Percentiles rank a stretch among this genome's conserved stretches.
phyloP scores from a whole-genome alignment of 2,329 filamentous ascomycete genomes.

The Paraconiothyrium sp. region DNA sequence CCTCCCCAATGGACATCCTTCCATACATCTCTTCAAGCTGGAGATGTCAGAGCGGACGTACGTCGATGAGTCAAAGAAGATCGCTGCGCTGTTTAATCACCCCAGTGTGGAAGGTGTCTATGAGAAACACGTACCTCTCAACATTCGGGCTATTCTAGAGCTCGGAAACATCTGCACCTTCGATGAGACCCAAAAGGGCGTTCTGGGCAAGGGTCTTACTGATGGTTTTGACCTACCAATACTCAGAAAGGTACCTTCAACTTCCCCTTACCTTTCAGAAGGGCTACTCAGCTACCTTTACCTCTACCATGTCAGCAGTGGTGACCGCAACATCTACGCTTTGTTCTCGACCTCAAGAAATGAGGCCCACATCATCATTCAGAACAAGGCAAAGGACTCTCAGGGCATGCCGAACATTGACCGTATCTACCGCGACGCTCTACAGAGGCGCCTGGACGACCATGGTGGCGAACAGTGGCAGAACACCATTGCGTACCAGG shows the following conservation, averaged over 20 bases:
- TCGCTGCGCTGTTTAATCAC: conserved; percentile 86
- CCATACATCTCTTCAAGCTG: conserved; percentile 92
- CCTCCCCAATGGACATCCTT: conserved; percentile 92
- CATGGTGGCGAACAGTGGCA: conserved; percentile 77
- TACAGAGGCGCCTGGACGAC: conserved; percentile 72
- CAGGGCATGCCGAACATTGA: conserved; percentile 91
- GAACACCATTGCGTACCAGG: conserved; percentile 85
- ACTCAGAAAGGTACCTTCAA: conserved; percentile 72
- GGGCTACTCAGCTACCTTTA: conserved; percentile 85
- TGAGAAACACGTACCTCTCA: conserved; percentile 89
- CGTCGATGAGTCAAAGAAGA: conserved; percentile 82
- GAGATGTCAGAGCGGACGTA: conserved; percentile 90
- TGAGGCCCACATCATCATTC: conserved; percentile 86
- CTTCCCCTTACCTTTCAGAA: conserved; percentile 78
- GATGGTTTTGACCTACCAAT: conserved; percentile 89
- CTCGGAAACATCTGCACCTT: conserved; percentile 93
- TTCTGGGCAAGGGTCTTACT: conserved; percentile 90
- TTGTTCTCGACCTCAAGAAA: conserved; percentile 85
- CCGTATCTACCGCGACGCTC: conserved; percentile 83
- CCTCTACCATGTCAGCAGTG: conserved; percentile 89
- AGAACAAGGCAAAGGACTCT: conserved; percentile 81
- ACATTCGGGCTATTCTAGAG: conserved; percentile 85
- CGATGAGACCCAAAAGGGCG: conserved; percentile 87
- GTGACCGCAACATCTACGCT: conserved; percentile 92
- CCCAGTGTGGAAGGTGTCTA: conserved; percentile 97